Evolutionary conservation across 805 yeast genomes (phyloP), one percentile per base, ranked within the genome.

Genomic region (Pichia thaimueangensis): DNA sequence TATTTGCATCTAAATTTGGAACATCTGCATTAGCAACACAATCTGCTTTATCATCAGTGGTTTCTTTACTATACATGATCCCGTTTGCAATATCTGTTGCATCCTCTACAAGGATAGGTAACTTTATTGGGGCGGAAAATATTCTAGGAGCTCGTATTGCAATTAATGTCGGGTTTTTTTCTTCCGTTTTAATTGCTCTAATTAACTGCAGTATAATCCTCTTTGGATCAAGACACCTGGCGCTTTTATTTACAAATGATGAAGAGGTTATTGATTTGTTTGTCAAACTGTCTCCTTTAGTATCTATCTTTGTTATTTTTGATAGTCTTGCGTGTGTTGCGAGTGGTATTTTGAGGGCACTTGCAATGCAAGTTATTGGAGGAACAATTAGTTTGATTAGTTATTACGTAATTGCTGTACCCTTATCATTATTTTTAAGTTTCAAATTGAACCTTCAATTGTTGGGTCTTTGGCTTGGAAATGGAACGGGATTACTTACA

Each of bases 271-370:
- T 72, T 9, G 53, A 53, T 1, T 55, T 76, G 46, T 76, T 82
- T n/a, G 68, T 70, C 2, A 56, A 62, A 8, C 63, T 82, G 16
- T 72, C 83, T 54, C 88, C 91, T 2, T 65, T 79, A 35, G 73
- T 84, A 21, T 76, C 88, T 1, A 49, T 79, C 2, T 73, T 81
- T 50, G 87, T 82, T 50, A 60, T 85, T 2, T 72, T 76, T 44
- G 95, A 86, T 58, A 80, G 86, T 4, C 56, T 82, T 15, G 82
- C 85, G 13, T 76, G 82, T 34, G 78, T 83, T 15, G 79, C 86
- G 3, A 78, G 82, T 32, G 93, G 89, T 1, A 71, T 82, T 28
- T 63, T 86, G 45, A 65, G 95, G 46, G 88, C 89, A 2, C 81
- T 82, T 57, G 95, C 91, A 0, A 64, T 79, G 35, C 95, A 86